Conservation (phyloP, 2,329 filamentous ascomycete species). For the Talaromyces sp. region DNA sequence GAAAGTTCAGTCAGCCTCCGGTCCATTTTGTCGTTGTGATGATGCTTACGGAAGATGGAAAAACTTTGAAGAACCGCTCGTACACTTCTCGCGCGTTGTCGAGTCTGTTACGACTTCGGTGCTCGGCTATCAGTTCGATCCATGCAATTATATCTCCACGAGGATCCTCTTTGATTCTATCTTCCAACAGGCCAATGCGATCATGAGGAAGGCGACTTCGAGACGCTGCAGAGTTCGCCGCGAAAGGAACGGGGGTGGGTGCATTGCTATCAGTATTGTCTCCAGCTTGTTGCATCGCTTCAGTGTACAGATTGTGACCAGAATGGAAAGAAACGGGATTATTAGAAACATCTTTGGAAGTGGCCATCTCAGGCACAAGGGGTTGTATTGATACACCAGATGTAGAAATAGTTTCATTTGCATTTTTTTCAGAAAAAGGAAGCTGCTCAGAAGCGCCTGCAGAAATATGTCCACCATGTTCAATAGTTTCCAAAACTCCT, state of each 20-base stretch:
- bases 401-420: slow-evolving; percentile 55
- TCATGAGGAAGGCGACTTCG: slow-evolving; percentile 67
- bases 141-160: slow-evolving; percentile 91
- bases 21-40: slow-evolving; percentile 15
- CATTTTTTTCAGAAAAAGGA: slow-evolving; percentile 54
- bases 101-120: slow-evolving; percentile 76
- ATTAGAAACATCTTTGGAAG: slow-evolving; percentile 51
- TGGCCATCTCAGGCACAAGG: slow-evolving; percentile 52
- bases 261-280: slow-evolving; percentile 39
- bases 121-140: slow-evolving; percentile 80
- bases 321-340: slow-evolving; percentile 45
- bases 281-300: slow-evolving; percentile 33
- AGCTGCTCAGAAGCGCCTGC: slow-evolving; percentile 51
- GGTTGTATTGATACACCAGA: slow-evolving; percentile 63
- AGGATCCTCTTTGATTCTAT: slow-evolving; percentile 87
- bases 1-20: slow-evolving; percentile 34
- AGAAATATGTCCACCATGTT: slow-evolving; percentile 50
- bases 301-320: slow-evolving; percentile 39
- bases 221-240: slow-evolving; percentile 40
- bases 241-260: slow-evolving; percentile 28
- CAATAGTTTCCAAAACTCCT: slow-evolving; percentile 49
- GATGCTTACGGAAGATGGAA: slow-evolving; percentile 79
- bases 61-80: slow-evolving; percentile 81
- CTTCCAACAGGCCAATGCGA: slow-evolving; percentile 76
- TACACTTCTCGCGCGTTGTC: slow-evolving; percentile 79